Base-by-base conservation (phyloP, 1,139 yeast genomes). In the Debaryomyces singareniensis region DNA sequence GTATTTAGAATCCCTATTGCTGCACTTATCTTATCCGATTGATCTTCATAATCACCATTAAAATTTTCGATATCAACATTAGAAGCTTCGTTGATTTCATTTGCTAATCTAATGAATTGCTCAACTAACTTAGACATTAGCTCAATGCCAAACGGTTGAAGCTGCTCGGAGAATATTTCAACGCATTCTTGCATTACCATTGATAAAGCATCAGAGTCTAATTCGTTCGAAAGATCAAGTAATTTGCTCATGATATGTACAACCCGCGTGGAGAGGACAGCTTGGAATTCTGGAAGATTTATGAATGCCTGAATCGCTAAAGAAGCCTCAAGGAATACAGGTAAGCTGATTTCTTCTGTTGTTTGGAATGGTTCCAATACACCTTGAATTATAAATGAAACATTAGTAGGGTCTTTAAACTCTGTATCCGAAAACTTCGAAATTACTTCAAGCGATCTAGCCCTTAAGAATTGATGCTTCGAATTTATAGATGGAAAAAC, bases 171-270 rank as follows among this genome's bases (percentile, higher is more conserved):
- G 53, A 82, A 91, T 34, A 74, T 77, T 47, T 89, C 96, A 15
- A 91, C 97, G 52, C 94, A 81, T 45, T 89, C 96, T 60, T 91
- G 97, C 83, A 91, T 86, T 11, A 91, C 96, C 22, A 82, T 84
- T 12, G 95, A 76, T 23, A 91, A 71, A 2, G 91, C 75, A 51
- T 91, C 98, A 38, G 82, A 79, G 45, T 91, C 98, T 38, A 89
- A 75, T 39, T 80, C 80, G 49, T 85, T 82, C 5, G 94, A 80
- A 29, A 91, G 60, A 16, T 73, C 75, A 43, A 91, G 63, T 34
- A 91, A 61, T 42, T 75, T 78, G 35, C 86, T 85, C 87, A 91
- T 85, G 3, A 89, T 78, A 25, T 84, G 84, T 20, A 91, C 73
- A 33, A 91, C 81, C 26, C 79, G 75, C 4, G 70, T 53, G 1